Percentiles rank a stretch among this genome's conserved stretches.
These are phyloP conservation scores for Monilinia fructicola DNA, from an alignment of 2,329 filamentous ascomycete genomes.

Conservation along the genomic window DNA sequence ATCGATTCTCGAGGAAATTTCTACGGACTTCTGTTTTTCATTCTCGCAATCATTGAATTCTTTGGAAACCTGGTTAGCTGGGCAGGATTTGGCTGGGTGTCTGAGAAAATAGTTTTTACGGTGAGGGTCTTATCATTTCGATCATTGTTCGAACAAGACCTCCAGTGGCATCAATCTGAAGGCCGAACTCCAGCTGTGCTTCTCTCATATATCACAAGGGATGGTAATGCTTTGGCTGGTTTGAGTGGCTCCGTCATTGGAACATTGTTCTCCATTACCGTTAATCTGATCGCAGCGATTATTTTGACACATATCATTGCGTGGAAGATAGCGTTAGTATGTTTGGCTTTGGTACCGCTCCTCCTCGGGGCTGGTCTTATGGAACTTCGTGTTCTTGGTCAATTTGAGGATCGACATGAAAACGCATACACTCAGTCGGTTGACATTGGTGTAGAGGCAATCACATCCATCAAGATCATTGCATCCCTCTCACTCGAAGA, in stretches of 20 bases:
- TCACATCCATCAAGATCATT: slow-evolving; percentile 63
- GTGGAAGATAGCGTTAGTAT: slow-evolving; percentile 69
- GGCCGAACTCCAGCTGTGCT: slow-evolving; percentile 61
- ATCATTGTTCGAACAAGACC: slow-evolving; percentile 62
- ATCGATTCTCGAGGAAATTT: slow-evolving; percentile 40
- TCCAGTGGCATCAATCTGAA: slow-evolving; percentile 70
- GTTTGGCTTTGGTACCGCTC: slow-evolving; percentile 48
- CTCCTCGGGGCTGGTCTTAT: slow-evolving; percentile 55
- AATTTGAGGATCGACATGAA: slow-evolving; percentile 63
- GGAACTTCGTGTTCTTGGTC: slow-evolving; percentile 62
- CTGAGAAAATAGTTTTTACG: slow-evolving; percentile 64
- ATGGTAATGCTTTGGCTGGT: slow-evolving; percentile 64
- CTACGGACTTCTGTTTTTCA: slow-evolving; percentile 48
- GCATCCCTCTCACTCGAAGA: slow-evolving; percentile 55
- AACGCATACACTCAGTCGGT: slow-evolving; percentile 64
- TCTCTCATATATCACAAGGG: slow-evolving; percentile 67
- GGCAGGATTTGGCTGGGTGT: slow-evolving; percentile 53
- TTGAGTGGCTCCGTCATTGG: slow-evolving; percentile 70
- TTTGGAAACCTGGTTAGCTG: slow-evolving; percentile 61
- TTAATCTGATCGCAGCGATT: slow-evolving; percentile 68
- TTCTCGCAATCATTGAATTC: slow-evolving; percentile 56
- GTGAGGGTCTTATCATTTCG: slow-evolving; percentile 55
- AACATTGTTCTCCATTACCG: slow-evolving; percentile 63
- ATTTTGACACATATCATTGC: slow-evolving; percentile 68
- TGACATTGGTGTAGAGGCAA: slow-evolving; percentile 59